A percentile compares a stretch with the other conserved stretches of the same genome.
Evolutionary conservation across 768 basidiomycete species (phyloP).

Genomic region (Rhizopogon rudus): DNA sequence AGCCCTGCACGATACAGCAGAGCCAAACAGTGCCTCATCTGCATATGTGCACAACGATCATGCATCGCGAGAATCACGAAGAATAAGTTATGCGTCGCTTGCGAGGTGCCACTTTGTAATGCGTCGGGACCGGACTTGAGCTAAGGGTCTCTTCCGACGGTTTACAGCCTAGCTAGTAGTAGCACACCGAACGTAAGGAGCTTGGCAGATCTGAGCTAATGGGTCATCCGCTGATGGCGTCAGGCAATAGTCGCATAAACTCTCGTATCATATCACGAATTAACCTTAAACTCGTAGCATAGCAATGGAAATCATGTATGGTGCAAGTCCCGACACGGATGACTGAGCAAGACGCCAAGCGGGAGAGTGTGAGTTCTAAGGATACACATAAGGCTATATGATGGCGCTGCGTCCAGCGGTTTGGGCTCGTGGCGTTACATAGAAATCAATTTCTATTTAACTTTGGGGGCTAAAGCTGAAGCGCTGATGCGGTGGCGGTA

Average conservation of each 20-base stretch:
- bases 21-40: background rate
- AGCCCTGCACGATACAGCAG: background rate
- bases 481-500: background rate
- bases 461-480: background rate
- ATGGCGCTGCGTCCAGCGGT: background rate
- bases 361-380: background rate
- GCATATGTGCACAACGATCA: background rate
- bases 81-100: background rate
- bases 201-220: background rate
- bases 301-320: background rate
- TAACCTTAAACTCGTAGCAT: background rate
- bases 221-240: background rate
- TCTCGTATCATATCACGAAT: conserved; percentile 1
- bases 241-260: background rate
- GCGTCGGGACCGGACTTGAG: background rate
- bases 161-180: background rate
- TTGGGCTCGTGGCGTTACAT: background rate
- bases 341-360: background rate
- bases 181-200: background rate
- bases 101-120: background rate
- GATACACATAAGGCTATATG: background rate
- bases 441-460: background rate
- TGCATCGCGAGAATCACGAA: background rate
- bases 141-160: background rate
- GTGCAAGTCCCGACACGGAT: background rate